Percentiles rank a stretch among this genome's conserved stretches.
Conservation (phyloP, 2,329 filamentous ascomycete genomes). For the Neoarthrinium moseri region DNA sequence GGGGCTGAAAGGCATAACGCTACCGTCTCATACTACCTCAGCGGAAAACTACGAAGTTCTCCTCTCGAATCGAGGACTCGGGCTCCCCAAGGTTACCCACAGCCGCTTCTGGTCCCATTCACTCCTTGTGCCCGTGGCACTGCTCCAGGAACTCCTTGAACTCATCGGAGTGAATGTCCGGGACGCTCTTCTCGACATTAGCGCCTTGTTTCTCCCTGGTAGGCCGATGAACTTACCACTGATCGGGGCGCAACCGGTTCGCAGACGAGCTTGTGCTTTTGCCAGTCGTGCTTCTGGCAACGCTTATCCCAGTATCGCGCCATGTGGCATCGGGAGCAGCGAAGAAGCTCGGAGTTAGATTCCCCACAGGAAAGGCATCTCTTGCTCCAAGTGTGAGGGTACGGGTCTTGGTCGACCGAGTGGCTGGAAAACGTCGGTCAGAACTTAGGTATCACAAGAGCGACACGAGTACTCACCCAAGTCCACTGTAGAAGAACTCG, state of each 20-base stretch:
- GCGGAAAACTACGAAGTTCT: too few species aligned
- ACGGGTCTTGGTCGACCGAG: conserved; percentile 16
- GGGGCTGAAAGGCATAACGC: too few species aligned
- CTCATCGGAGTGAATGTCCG: not conserved
- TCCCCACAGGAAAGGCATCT: conserved; percentile 15
- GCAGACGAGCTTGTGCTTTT: conserved; percentile 14
- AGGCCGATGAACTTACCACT: not conserved
- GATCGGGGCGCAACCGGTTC: not conserved
- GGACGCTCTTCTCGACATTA: not conserved
- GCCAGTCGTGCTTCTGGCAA: conserved; percentile 17
- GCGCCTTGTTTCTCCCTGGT: not conserved
- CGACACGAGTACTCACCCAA: conserved; percentile 16
- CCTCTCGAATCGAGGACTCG: too few species aligned
- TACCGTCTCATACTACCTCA: too few species aligned
- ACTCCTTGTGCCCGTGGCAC: too few species aligned
- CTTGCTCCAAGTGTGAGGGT: conserved; percentile 14
- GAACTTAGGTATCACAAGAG: not conserved
- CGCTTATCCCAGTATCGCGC: conserved; percentile 16
- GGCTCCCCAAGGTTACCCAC: too few species aligned
- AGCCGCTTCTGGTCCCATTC: too few species aligned
- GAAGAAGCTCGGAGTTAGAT: conserved; percentile 8
- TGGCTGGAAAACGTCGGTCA: conserved; percentile 10
- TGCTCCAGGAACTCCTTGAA: too few species aligned
- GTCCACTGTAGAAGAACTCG: conserved; percentile 19
- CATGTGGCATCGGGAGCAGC: conserved; percentile 10